phyloP scores from a whole-genome alignment of 2,329 filamentous ascomycete species.

The Sarocladium brachiariae region DNA sequence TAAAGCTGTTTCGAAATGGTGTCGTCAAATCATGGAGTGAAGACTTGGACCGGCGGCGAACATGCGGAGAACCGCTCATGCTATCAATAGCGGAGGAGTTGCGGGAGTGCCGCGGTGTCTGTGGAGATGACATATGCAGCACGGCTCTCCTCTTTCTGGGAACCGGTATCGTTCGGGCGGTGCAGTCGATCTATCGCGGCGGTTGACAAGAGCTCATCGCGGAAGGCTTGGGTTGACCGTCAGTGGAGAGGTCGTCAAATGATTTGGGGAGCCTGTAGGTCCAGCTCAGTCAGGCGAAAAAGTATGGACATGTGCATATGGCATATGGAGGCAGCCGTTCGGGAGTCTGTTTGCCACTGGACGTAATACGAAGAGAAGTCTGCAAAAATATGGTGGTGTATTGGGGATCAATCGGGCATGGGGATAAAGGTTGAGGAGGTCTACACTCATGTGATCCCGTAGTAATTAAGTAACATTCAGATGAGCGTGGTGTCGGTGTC shows the following conservation, averaged over 20 bases:
- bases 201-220: background rate
- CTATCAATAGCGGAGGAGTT: conserved; percentile 49
- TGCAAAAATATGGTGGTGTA: too few relatives aligned
- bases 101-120: conserved; percentile 53
- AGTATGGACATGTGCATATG: too few relatives aligned
- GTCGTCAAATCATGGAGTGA: conserved; percentile 44
- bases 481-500: too few relatives aligned
- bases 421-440: too few relatives aligned
- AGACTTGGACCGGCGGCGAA: conserved; percentile 43
- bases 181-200: background rate
- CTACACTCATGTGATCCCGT: too few relatives aligned
- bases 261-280: background rate
- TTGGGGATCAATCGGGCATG: too few relatives aligned
- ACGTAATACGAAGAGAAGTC: too few relatives aligned
- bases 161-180: background rate
- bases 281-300: too few relatives aligned
- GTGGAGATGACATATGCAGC: conserved; percentile 35
- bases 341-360: too few relatives aligned
- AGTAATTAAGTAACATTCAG: too few relatives aligned
- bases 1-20: conserved; percentile 41
- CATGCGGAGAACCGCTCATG: conserved; percentile 36
- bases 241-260: background rate
- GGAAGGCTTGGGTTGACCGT: background rate
- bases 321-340: too few relatives aligned
- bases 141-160: background rate